Conservation (phyloP, 331 rosid species). For the Malus hybrid region DNA sequence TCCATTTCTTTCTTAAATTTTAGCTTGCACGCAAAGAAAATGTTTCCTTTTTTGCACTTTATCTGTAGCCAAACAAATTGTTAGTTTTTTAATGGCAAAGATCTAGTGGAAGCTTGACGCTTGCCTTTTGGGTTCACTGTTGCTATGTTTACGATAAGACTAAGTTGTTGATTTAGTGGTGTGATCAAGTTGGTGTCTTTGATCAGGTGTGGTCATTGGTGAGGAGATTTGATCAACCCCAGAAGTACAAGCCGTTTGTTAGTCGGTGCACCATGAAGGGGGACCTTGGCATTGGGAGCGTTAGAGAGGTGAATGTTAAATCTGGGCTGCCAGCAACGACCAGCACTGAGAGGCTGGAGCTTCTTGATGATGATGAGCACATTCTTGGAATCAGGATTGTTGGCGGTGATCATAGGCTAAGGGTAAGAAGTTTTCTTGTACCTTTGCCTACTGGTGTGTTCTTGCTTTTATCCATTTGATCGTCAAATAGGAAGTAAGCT, state of each 20-base stretch:
- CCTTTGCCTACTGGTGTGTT: background rate
- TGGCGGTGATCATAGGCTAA: slow-evolving; percentile 55
- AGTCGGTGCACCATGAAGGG: slow-evolving; percentile 40
- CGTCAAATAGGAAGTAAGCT: background rate
- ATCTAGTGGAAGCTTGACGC: background rate
- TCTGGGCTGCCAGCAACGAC: slow-evolving; percentile 55
- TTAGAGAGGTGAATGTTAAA: slow-evolving; percentile 47
- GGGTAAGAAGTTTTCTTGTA: slow-evolving; percentile 13
- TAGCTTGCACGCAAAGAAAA: background rate
- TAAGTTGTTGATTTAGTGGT: background rate
- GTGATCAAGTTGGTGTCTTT: background rate
- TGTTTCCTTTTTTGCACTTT: background rate
- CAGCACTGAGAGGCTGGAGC: slow-evolving; percentile 48
- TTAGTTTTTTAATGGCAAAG: background rate
- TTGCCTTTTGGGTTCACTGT: background rate
- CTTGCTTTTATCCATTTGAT: background rate
- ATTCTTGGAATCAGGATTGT: slow-evolving; percentile 40
- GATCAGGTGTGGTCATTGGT: slow-evolving; percentile 51
- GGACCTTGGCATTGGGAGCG: slow-evolving; percentile 42
- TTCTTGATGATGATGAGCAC: slow-evolving; percentile 47
- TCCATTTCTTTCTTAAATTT: background rate
- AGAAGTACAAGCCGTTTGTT: slow-evolving; percentile 47
- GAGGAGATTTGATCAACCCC: slow-evolving; percentile 52
- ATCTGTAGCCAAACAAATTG: background rate
- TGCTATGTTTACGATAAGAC: background rate